These are phyloP conservation scores for Macadamia integrifolia DNA, from an alignment of 164 flowering plant species.

Conservation along the genomic window DNA sequence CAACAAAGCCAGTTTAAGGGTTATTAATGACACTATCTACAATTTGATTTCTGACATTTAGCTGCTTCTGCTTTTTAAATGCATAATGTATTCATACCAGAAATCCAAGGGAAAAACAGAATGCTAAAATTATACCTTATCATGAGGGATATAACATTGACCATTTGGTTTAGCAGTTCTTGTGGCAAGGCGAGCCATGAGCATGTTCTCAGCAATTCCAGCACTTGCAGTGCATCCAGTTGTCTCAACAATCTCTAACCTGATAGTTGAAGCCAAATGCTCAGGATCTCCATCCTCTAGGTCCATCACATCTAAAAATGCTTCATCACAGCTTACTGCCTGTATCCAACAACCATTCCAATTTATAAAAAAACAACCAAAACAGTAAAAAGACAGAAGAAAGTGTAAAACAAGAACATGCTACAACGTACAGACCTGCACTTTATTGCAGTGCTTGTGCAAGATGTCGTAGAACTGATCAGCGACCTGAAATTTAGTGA, in stretches of 20 bases:
- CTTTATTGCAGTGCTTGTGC: slow-evolving; percentile 83
- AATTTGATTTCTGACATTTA: background rate
- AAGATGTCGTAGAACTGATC: slow-evolving; percentile 83
- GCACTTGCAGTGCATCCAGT: slow-evolving; percentile 97
- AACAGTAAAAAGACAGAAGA: no score
- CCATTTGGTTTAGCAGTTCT: slow-evolving; percentile 90
- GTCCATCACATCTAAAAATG: slow-evolving; percentile 73
- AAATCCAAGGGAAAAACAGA: background rate
- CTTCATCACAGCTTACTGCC: slow-evolving; percentile 99
- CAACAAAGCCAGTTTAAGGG: background rate
- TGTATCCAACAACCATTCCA: slow-evolving; percentile 22
- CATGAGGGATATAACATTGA: slow-evolving; percentile 62
- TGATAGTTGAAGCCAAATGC: slow-evolving; percentile 55
- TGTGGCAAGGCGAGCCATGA: slow-evolving; percentile 95
- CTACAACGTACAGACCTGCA: slow-evolving; percentile 52
- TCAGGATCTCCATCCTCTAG: slow-evolving; percentile 51
- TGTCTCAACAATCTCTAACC: slow-evolving; percentile 66
- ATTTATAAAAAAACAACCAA: background rate
- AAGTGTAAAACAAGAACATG: background rate
- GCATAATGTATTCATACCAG: background rate
- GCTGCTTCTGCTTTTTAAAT: background rate
- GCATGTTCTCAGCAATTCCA: slow-evolving; percentile 80
- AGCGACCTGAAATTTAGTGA: slow-evolving; percentile 63
- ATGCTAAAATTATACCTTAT: slow-evolving; percentile 38
- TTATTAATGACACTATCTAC: background rate